phyloP scores from a whole-genome alignment of 2,329 filamentous ascomycete species.

The Emmonsiellopsis sp. region DNA sequence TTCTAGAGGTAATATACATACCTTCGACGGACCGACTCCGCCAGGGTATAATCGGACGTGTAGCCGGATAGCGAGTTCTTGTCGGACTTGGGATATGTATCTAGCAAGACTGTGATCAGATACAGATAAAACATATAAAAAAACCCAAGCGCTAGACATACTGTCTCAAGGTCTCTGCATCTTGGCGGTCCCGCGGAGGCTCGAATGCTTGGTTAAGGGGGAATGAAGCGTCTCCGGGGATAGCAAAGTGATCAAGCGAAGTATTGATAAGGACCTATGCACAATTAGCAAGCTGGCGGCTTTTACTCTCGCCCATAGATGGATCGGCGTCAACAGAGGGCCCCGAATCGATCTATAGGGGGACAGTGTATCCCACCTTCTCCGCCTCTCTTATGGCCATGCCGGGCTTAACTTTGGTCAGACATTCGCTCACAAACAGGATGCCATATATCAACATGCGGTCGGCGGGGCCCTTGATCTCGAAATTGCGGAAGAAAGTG shows the following conservation, averaged over 20 bases:
- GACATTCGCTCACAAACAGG: conserved; percentile 82
- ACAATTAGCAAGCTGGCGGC: conserved; percentile 16
- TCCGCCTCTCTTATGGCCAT: conserved; percentile 58
- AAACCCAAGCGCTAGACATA: conserved; percentile 39
- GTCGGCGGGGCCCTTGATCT: conserved; percentile 94
- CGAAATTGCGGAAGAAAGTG: conserved; percentile 98
- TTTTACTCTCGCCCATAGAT: neutral
- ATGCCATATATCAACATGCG: conserved; percentile 94
- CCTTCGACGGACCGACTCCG: conserved; percentile 55
- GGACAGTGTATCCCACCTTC: conserved; percentile 38
- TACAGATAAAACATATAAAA: neutral
- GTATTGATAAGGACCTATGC: conserved; percentile 76
- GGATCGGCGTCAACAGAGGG: too few relatives aligned
- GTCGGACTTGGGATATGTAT: conserved; percentile 74
- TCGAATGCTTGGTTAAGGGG: conserved; percentile 97
- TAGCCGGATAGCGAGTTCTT: conserved; percentile 77
- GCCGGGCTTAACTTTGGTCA: conserved; percentile 73
- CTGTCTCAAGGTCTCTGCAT: conserved; percentile 78
- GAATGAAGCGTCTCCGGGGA: conserved; percentile 87
- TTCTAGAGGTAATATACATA: conserved; percentile 18
- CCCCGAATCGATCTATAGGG: too few relatives aligned
- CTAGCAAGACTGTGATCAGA: conserved; percentile 15
- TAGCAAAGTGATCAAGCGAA: conserved; percentile 89
- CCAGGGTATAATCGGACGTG: conserved; percentile 81
- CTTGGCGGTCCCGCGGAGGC: conserved; percentile 72